Conservation (phyloP, 2,329 filamentous ascomycete genomes). For the Aspergillus sp. region DNA sequence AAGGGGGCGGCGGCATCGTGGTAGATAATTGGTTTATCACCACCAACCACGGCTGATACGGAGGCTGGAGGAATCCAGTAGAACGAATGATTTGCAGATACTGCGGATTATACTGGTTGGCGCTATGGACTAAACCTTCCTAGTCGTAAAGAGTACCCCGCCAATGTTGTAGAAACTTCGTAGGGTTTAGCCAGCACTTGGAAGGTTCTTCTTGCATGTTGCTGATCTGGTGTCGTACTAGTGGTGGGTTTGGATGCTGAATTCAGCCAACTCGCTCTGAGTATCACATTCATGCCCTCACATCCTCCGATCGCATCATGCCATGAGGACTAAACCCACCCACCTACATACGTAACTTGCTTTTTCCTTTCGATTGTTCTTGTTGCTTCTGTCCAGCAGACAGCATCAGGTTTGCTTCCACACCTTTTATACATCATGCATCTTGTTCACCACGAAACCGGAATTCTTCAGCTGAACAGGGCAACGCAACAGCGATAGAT, state of each 20-base stretch:
- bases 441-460: not conserved
- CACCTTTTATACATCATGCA: not conserved
- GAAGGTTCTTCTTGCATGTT: conserved; percentile 4
- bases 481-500: not conserved
- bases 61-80: not conserved
- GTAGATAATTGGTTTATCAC: not conserved
- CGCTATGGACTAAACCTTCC: too few relatives aligned
- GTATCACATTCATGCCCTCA: not conserved
- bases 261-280: not conserved
- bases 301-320: conserved; percentile 5
- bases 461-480: not conserved
- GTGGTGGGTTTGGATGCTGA: not conserved
- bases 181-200: conserved; percentile 3
- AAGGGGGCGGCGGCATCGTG: not conserved
- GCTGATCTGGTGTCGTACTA: conserved; percentile 1
- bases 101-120: conserved; percentile 1
- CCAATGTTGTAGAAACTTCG: not conserved
- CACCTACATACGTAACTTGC: not conserved
- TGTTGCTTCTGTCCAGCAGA: not conserved
- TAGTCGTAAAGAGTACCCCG: not conserved
- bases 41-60: not conserved
- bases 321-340: not conserved
- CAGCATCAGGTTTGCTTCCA: not conserved
- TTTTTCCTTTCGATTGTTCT: not conserved
- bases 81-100: conserved; percentile 13